phyloP scores from a whole-genome alignment of 1,284 basidiomycete species.

The Apiotrichum gamsii region DNA sequence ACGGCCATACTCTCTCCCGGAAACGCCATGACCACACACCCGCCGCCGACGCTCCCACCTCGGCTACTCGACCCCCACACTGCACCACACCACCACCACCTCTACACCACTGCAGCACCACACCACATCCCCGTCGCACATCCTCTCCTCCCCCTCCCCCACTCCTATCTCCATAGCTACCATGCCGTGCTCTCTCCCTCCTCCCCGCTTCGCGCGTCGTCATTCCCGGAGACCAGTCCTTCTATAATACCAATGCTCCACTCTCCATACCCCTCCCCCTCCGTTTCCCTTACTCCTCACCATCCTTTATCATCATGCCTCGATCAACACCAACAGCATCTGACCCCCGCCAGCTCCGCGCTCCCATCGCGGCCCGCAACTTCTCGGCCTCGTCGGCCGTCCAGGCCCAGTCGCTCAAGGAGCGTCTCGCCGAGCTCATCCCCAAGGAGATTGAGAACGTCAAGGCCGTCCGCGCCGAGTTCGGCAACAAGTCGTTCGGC shows the following conservation, averaged over 20 bases:
- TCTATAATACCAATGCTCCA: background rate
- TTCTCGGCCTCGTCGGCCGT: slow-evolving; percentile 57
- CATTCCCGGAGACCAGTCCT: too few relatives aligned
- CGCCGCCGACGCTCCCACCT: too few relatives aligned
- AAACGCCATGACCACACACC: too few relatives aligned
- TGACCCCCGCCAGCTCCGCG: slow-evolving; percentile 7
- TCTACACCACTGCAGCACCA: too few relatives aligned
- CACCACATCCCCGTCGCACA: too few relatives aligned
- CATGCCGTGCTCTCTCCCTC: too few relatives aligned
- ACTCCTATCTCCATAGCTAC: too few relatives aligned
- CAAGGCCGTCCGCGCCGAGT: slow-evolving; percentile 70
- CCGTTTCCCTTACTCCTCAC: background rate
- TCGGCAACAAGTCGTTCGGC: slow-evolving; percentile 86
- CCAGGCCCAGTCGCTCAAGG: slow-evolving; percentile 70
- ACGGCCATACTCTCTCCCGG: too few relatives aligned
- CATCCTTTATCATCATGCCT: background rate
- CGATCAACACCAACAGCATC: background rate
- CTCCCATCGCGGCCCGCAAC: slow-evolving; percentile 35
- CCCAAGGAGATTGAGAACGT: slow-evolving; percentile 82
- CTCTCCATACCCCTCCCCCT: background rate
- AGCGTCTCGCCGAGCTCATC: slow-evolving; percentile 83
- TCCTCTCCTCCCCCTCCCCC: too few relatives aligned
- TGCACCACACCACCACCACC: too few relatives aligned
- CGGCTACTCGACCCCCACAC: too few relatives aligned
- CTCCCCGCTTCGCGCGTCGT: too few relatives aligned